Conservation (phyloP, 345 rosid species). For the Syzygium aromaticum region DNA sequence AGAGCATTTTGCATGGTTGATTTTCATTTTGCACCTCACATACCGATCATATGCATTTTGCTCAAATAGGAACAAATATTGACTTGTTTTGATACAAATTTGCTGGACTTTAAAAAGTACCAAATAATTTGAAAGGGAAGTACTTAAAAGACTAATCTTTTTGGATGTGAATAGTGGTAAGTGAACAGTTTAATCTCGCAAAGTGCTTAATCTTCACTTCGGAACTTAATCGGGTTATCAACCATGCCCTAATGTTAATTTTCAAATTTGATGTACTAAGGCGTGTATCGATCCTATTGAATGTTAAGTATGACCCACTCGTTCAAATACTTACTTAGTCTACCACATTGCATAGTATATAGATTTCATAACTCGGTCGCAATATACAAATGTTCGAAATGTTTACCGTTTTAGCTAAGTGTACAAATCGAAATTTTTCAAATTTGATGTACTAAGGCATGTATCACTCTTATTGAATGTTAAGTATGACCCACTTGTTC, state of each 20-base stretch:
- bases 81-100: not conserved
- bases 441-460: not conserved
- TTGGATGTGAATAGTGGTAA: not conserved
- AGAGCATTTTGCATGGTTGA: not conserved
- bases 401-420: not conserved
- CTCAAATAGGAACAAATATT: not conserved
- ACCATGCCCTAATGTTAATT: not conserved
- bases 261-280: not conserved
- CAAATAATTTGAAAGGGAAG: not conserved
- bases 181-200: not conserved
- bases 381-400: not conserved
- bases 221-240: not conserved
- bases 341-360: not conserved
- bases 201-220: not conserved
- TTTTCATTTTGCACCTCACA: not conserved
- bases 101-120: not conserved
- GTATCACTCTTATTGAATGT: not conserved
- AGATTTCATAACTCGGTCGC: not conserved
- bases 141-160: not conserved
- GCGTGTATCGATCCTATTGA: not conserved
- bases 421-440: not conserved
- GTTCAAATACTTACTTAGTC: not conserved
- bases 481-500: not conserved
- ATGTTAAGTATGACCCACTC: not conserved
- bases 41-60: not conserved